A percentile compares a stretch with the other conserved stretches of the same genome.
phyloP scores from a whole-genome alignment of 768 basidiomycete species.

The Lactarius hatsudake region DNA sequence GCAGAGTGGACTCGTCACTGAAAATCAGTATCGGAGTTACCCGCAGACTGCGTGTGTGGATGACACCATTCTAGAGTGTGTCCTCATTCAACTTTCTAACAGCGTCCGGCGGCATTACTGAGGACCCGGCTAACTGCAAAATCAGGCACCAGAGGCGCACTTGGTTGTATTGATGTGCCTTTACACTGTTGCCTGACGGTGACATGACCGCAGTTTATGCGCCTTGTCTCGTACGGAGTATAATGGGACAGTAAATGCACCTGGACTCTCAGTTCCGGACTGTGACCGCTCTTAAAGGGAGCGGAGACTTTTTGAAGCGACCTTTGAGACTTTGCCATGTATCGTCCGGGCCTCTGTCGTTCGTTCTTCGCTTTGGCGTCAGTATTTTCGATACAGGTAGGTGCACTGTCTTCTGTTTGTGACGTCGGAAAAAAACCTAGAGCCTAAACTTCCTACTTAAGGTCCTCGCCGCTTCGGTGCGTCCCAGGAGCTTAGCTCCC shows the following conservation, averaged over 20 bases:
- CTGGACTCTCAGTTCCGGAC: no score
- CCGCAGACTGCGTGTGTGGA: neutral
- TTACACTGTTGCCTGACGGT: neutral
- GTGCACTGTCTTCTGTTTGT: neutral
- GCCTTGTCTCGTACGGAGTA: no score
- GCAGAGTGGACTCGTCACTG: neutral
- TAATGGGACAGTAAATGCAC: no score
- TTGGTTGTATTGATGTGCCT: neutral
- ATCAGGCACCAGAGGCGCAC: neutral
- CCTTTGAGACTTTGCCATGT: neutral
- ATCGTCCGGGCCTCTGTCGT: no score
- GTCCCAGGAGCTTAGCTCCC: neutral
- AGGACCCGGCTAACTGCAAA: neutral
- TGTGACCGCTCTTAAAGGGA: no score
- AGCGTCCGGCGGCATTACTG: neutral
- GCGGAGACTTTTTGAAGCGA: no score
- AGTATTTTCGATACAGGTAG: neutral
- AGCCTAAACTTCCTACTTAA: neutral
- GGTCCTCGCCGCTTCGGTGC: neutral
- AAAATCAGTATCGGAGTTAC: neutral
- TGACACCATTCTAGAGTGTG: neutral
- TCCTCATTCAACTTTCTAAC: neutral
- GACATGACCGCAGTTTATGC: no score
- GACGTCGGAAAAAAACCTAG: neutral
- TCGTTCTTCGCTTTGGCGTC: neutral